Base-by-base conservation (phyloP, 441 rosid species). In the Macaranga tanarius region DNA sequence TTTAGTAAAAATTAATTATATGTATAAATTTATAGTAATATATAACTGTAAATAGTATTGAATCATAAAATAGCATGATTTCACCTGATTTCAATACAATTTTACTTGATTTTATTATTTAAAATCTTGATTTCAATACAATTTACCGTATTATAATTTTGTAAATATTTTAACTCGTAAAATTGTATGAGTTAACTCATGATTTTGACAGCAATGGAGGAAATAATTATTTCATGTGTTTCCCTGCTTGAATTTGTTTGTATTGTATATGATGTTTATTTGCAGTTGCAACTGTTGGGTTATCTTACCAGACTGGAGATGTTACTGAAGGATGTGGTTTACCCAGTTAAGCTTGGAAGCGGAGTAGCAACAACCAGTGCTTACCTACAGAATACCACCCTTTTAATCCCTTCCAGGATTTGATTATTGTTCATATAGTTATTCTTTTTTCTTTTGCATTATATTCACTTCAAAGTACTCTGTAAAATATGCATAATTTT, bases 301-400 rank as follows among this genome's bases (percentile, higher is more conserved):
- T 90, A 95, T 76, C 84, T 94, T 5, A 96, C 98, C 48, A 97
- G 98, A 54, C 97, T 94, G 78, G 98, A 94, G 91, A 94, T 94
- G 98, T 76, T 88, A 80, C 85, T 94, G 23, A 92, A 82, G 84
- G 98, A 94, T 38, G 90, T 93, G 7, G 97, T 97, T 44, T 90
- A 92, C 79, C 98, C 98, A 17, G 79, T 94, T 45, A 84, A 86
- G 84, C 77, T 92, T 31, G 98, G 98, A 61, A 90, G 97, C 69
- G 98, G 98, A 70, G 95, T 94, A 57, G 97, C 84, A 57, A 96
- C 97, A 19, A 97, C 98, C 2, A 73, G 84, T 61, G 89, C 92
- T 26, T 94, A 83, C 82, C 82, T 94, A 69, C 96, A 86, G 80
- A 87, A 92, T 74, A 83, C 48, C 75, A 87, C 79, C 48, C 98